Evolutionary conservation across 2,329 filamentous ascomycete genomes (phyloP), one percentile per base, ranked within the genome.

Genomic region (Thelonectria blattea): DNA sequence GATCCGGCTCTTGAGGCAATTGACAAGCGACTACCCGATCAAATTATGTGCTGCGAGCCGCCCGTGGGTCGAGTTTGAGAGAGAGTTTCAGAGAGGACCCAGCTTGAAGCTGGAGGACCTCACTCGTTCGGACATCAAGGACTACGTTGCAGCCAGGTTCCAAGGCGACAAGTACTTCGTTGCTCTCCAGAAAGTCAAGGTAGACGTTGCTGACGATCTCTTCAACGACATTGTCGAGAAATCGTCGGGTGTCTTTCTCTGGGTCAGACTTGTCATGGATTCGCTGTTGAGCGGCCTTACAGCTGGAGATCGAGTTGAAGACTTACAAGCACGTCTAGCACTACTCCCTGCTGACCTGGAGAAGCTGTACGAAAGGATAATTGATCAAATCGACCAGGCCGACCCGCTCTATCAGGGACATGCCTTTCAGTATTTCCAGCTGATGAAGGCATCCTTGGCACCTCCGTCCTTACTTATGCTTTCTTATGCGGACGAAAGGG

Each of bases 11-110:
- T 30, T 32, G 43, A 9, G 30, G 50, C 10, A 37, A 9, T 15
- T 45, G 11, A 18, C 22, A 5, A 14, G n/a, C 34, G 27, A 42
- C 1, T 58, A 4, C 0, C 18, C 52, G 2, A 18, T 62, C 0
- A 65, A 63, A 0, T 2, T 65, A 0, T 65, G 62, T 9, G 1
- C 55, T 4, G 41, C 63, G 0, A 65, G 63, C 3, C 62, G 63
- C 0, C 63, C 56, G 6, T 65, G 63, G 63, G 43, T 49, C 2
- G 39, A 32, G 20, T 41, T 42, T n/a, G 22, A 24, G 37, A 34
- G 46, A 5, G 51, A 22, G 1, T 46, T 53, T 37, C 14, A 15
- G n/a, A 10, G 14, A 10, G 18, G 34, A 8, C 51, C 51, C 5
- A 53, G 51, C 14, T 39, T 53, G 12, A 15, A 18, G 14, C 24